Evolutionary conservation across 2,329 filamentous ascomycete genomes (phyloP).

Genomic region (Epichloe festucae): DNA sequence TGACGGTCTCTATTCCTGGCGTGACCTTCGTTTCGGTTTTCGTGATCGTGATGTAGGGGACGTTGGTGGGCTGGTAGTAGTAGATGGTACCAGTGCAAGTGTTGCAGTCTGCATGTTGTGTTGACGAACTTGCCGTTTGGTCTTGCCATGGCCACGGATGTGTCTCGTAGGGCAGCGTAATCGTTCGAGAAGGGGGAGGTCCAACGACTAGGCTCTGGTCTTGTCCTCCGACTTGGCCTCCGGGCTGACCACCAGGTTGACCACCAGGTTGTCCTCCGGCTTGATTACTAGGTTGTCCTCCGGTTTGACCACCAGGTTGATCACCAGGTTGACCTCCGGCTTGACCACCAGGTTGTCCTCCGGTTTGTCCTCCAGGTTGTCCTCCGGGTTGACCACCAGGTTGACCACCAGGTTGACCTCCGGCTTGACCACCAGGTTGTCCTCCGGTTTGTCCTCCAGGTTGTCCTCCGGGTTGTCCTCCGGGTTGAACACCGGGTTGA

Average conservation of each 20-base stretch:
- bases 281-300: not conserved
- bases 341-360: no score
- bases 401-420: no score
- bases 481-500: no score
- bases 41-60: not conserved
- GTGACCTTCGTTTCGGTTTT: not conserved
- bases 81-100: slow-evolving; percentile 1
- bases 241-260: not conserved
- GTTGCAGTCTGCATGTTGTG: not conserved
- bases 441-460: no score
- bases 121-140: not conserved
- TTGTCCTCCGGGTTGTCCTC: no score
- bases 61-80: not conserved
- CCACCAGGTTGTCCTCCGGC: not conserved
- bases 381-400: fast-evolving
- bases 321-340: no score
- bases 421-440: no score
- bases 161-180: not conserved
- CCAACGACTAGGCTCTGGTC: not conserved
- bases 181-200: not conserved
- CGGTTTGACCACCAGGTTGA: no score
- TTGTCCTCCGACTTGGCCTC: not conserved
- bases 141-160: slow-evolving; percentile 2
- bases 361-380: no score
- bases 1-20: slow-evolving; percentile 1